Base-by-base conservation (phyloP, 2,329 filamentous ascomycete species). In the Verticillium nubilum region DNA sequence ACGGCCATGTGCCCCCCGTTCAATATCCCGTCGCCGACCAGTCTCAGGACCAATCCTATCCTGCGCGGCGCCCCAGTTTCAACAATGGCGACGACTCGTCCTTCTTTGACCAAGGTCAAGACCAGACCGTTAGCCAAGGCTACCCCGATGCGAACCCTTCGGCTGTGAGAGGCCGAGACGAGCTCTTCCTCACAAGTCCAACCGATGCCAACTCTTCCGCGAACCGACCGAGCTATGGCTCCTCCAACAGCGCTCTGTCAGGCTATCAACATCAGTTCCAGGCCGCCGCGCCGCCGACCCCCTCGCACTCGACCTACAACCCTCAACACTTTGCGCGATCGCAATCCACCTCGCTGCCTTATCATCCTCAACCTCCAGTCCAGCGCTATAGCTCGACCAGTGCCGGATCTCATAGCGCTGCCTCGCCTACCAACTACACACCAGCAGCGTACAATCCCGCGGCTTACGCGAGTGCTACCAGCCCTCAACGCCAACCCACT, bases 1-100 rank as follows among this genome's bases (percentile, higher is more conserved):
- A 88, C 67, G 86, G 86, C 74, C 84, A 88, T 73, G 75, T 88
- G 56, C 86, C 86, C 62, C 86, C 86, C 17, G 85, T 86, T 29
- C 85, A 87, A 69, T 88, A 88, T 66, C 80, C 83, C 17, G 75
- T 84, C 64, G 75, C 79, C 54, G 72, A 72, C 61, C 77, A 73
- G 57, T 64, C 69, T 50, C 71, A 73, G 62, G 72, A 76, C 52
- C 72, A 75, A 61, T 68, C 72, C 37, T 76, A 78, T 64, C 73
- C 76, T 5, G 70, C 69, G 52, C 81, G 89, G 65, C 82, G 85
- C 64, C 82, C 85, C 55, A 94, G 89, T 77, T 92, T 91, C 77
- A 87, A 92, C 72, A 85, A 82, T 65, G 90, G 88, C 64, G 91
- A 95, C 72, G 90, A 94, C 71, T 78, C 80, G 54, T 74, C 77